Evolutionary conservation across 352 stramenopile genomes (phyloP), one percentile per base, ranked within the genome.

Genomic region (Blastocystis sp.): DNA sequence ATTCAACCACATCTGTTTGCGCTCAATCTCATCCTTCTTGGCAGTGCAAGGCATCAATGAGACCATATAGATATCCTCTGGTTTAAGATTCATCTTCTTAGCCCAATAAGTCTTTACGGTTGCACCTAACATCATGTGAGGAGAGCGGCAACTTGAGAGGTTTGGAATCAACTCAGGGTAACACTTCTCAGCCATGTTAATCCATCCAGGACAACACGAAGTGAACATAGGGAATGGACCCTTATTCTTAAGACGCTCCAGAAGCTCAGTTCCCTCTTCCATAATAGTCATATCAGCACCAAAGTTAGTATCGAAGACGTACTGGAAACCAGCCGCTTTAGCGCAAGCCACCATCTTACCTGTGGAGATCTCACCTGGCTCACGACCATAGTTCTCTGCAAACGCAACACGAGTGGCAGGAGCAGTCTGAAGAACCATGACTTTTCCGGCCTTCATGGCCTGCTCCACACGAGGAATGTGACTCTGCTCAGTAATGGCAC

Each of bases 41-140:
- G 98, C 97, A 89, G 98, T 97, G 93, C 97, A 99, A 42, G 97
- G 96, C 96, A 98, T 98, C 51, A 99, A 92, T 0, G 95, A 95
- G 73, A 97, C 94, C 91, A 98, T 94, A 90, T 97, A 98, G 7
- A 98, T 93, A 48, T 96, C 90, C 48, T 62, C 57, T n/a, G 89
- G 58, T 51, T 59, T 53, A n/a, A 90, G 53, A 56, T 89, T 89
- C 27, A 62, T 81, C 56, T 81, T 64, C 68, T 66, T 54, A 17
- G 58, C 75, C 70, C 82, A 78, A 27, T 79, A 81, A 19, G 68
- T 58, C 66, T 91, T 91, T 48, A 91, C 62, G 0, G 77, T 58
- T 0, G 89, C 35, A 3, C 81, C 93, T 27, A 94, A 93, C 92
- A 98, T 98, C 87, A 97, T 94, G 90, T 98, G 95, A 0, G 96